Evolutionary conservation across 148 eudicot species (phyloP), one percentile per base, ranked within the genome.

Genomic region (Cornus suecica): DNA sequence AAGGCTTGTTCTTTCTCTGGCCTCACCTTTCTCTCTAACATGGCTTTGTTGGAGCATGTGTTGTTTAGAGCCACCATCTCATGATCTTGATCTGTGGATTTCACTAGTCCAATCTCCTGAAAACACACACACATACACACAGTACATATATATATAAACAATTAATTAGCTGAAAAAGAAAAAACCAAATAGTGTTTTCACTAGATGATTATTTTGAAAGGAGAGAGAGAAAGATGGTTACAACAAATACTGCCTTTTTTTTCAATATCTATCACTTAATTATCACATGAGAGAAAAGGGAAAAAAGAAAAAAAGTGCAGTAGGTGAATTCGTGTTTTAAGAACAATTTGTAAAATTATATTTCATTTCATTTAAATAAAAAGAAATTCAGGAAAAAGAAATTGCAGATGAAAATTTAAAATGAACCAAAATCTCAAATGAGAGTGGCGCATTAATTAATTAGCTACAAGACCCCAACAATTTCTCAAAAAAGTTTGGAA

Each of bases 1-100:
- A 89, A 7, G 72, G 78, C 88, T 74, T 89, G 85, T 11, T 91
- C 97, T 68, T 88, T 89, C 77, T 88, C 88, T 18, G 93, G 90
- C 77, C 89, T 87, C 79, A 79, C 81, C 77, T 77, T 86, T 65
- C 84, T 90, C 81, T 83, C 82, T 42, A 60, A 76, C 72, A 66
- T 66, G 11, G 62, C 56, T 70, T 62, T 64, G 75, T 78, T 75
- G 80, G 72, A 2, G 5, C 34, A 32, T 32, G 3, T 74, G 9
- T 22, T 37, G 26, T 22, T 73, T n/a, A 25, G 25, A 41, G 1
- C 37, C 0, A 68, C 66, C 67, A 81, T 72, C 75, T 37, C 42
- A 37, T n/a, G n/a, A n/a, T 90, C 91, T 71, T n/a, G n/a, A n/a
- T 82, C 93, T 86, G 83, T 86, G 75, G 85, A 56, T 76, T 85